Evolutionary conservation across 345 rosid genomes (phyloP), one percentile per base, ranked within the genome.

Genomic region (Aegle marmelos): DNA sequence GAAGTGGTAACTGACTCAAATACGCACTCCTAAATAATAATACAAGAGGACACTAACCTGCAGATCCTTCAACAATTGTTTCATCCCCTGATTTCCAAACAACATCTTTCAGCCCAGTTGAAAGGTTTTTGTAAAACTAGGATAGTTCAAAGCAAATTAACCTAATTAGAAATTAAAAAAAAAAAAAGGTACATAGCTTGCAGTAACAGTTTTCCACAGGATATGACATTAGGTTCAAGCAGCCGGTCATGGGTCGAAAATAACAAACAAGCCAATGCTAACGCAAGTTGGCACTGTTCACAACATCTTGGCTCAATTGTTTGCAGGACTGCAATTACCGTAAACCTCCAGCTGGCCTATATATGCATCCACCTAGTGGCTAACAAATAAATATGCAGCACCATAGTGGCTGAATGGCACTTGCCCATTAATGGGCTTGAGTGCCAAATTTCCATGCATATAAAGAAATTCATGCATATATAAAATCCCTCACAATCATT

Each of bases 31-130:
- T 28, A 24, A 39, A 45, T 45, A 45, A 45, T 45, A 45, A 3
- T 3, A 61, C 57, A n/a, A 8, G n/a, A 21, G 54, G 27, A 34
- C 57, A 67, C 63, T 59, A 19, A 74, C 70, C 74, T 21, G 62
- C 79, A 54, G 71, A 25, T 33, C 77, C 84, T 82, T 86, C 91
- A 62, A 74, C 91, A 65, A 85, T 83, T 79, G 80, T 89, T 74
- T 88, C 95, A 16, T 90, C 92, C 28, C 81, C 84, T 70, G 97
- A 77, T 80, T 86, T 91, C 99, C 99, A 96, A n/a, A 96, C 99
- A 61, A 96, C 86, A 73, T 96, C 99, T 83, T 94, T 94, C 74
- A 96, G 88, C 62, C 98, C 99, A 45, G 91, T 86, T 22, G 97
- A 88, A 59, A 96, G 92, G 81, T 68, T 89, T 85, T 90, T 90